These are phyloP conservation scores for Lagerstroemia speciosa DNA, from an alignment of 345 rosid species.

Conservation along the genomic window DNA sequence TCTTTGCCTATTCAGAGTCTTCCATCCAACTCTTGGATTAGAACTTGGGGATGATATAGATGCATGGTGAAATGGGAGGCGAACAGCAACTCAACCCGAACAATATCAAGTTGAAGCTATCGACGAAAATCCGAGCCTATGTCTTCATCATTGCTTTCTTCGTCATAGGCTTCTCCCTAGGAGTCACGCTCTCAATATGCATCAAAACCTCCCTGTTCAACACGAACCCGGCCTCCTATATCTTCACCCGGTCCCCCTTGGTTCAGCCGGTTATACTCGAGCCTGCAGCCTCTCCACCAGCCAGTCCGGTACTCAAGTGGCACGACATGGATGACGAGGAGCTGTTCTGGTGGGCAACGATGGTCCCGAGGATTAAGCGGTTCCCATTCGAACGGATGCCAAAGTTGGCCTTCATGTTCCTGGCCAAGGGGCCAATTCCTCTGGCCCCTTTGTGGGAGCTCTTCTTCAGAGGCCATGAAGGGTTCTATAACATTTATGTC, in stretches of 20 bases:
- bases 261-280: neutral
- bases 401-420: constrained; percentile 74
- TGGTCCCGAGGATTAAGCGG: constrained; percentile 24
- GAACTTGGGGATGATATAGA: neutral
- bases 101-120: neutral
- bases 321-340: constrained; percentile 65
- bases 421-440: constrained; percentile 61
- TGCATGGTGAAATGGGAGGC: neutral
- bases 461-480: constrained; percentile 64
- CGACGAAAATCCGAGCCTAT: neutral
- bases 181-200: neutral
- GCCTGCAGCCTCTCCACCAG: neutral
- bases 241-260: neutral
- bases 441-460: constrained; percentile 80
- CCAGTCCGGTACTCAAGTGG: neutral
- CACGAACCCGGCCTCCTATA: neutral
- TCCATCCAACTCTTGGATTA: neutral
- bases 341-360: constrained; percentile 46
- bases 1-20: neutral
- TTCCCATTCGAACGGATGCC: constrained; percentile 38
- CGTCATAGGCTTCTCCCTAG: neutral
- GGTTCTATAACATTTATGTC: constrained; percentile 52
- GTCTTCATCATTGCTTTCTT: neutral
- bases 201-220: neutral
- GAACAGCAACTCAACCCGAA: neutral